A percentile compares a stretch with the other conserved stretches of the same genome.
Evolutionary conservation across 768 basidiomycete species (phyloP).

Genomic region (Psilocybe subaeruginosa): DNA sequence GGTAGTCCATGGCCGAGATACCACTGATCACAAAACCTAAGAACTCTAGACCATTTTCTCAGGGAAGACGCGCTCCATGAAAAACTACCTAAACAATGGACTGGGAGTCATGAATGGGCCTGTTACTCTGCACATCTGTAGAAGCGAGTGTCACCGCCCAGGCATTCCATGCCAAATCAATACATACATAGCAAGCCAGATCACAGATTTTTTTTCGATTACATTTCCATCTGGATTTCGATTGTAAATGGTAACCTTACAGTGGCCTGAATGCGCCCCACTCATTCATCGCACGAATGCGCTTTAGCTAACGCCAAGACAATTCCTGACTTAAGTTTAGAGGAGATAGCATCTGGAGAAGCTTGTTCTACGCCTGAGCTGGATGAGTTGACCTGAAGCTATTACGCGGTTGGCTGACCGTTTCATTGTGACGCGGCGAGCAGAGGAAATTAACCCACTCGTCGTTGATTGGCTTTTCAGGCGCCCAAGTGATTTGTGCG

Average conservation of each 20-base stretch:
- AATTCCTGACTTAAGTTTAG: background rate
- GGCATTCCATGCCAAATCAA: too few species aligned
- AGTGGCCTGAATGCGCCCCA: too few species aligned
- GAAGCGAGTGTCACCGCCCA: background rate
- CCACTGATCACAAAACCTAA: background rate
- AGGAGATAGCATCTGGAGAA: background rate
- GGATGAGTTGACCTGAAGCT: background rate
- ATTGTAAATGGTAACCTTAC: too few species aligned
- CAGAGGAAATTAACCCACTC: background rate
- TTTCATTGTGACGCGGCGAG: background rate
- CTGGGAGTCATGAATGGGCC: background rate
- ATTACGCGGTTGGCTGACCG: background rate
- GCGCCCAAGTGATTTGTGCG: background rate
- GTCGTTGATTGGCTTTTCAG: background rate
- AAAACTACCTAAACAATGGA: conserved; percentile 4
- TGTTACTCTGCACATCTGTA: background rate
- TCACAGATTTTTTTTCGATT: too few species aligned
- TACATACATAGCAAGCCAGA: too few species aligned
- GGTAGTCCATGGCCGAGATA: background rate
- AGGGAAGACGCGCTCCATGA: conserved; percentile 5
- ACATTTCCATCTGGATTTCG: too few species aligned
- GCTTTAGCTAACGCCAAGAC: background rate
- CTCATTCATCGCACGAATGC: background rate
- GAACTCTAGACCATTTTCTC: background rate
- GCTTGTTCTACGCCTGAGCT: background rate